Evolutionary conservation across 106 monocot species (phyloP).

Genomic region (Phalaenopsis equestris): DNA sequence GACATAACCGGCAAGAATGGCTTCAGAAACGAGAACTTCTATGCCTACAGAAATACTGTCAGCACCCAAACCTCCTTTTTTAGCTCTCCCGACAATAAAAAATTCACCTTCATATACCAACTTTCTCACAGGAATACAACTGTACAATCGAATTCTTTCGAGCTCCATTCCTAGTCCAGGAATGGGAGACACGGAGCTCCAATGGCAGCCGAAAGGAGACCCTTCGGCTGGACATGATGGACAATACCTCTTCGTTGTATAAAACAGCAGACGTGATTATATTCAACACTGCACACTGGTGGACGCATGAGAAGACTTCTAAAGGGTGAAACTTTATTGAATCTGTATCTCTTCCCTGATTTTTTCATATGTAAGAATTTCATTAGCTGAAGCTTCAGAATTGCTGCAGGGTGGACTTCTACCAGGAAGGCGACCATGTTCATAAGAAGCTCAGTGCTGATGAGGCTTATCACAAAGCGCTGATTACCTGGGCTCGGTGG

Average conservation of each 20-base stretch:
- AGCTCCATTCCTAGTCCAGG: slow-evolving; percentile 39
- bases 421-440: slow-evolving; percentile 39
- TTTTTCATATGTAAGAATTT: background rate
- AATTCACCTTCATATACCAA: background rate
- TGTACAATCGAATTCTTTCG: slow-evolving; percentile 41
- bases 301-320: slow-evolving; percentile 45
- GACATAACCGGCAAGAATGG: slow-evolving; percentile 27
- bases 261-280: slow-evolving; percentile 17
- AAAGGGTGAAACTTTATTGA: slow-evolving; percentile 21
- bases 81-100: background rate
- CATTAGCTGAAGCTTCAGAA: background rate
- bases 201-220: slow-evolving; percentile 23
- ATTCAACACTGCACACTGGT: slow-evolving; percentile 33
- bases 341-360: background rate
- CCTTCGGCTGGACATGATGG: slow-evolving; percentile 22
- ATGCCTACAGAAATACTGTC: slow-evolving; percentile 28
- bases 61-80: background rate
- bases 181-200: slow-evolving; percentile 10
- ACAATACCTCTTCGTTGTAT: background rate
- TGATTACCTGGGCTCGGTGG: slow-evolving; percentile 47
- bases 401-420: slow-evolving; percentile 34
- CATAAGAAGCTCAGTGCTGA: slow-evolving; percentile 17
- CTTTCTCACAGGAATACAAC: slow-evolving; percentile 27
- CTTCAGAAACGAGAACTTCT: slow-evolving; percentile 24
- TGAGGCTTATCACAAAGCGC: slow-evolving; percentile 31